Conservation (phyloP, 305 asterid genomes). For the Ilex paraguariensis region DNA sequence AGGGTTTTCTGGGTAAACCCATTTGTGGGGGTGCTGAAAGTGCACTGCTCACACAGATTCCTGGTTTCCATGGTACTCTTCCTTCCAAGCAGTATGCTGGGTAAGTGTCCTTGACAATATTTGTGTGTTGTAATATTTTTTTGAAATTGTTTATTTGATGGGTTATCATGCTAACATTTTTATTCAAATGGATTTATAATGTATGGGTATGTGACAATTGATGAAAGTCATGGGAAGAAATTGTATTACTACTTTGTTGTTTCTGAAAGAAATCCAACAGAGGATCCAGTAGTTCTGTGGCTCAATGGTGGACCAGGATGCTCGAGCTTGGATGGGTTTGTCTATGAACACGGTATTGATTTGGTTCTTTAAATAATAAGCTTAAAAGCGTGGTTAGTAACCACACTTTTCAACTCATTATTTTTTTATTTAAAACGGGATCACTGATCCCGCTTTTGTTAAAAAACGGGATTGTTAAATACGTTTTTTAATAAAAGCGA, state of each 20-base stretch:
- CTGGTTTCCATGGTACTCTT: slow-evolving; percentile 69
- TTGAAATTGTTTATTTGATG: too few relatives aligned
- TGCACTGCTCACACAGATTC: slow-evolving; percentile 49
- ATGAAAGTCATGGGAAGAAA: slow-evolving; percentile 60
- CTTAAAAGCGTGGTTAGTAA: too few relatives aligned
- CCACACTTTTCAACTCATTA: too few relatives aligned
- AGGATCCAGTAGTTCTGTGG: slow-evolving; percentile 91
- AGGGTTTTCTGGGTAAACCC: too few relatives aligned
- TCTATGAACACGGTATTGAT: slow-evolving; percentile 79
- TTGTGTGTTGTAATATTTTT: not conserved
- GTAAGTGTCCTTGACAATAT: slow-evolving; percentile 22
- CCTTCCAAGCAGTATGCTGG: slow-evolving; percentile 91
- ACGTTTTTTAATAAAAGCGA: too few relatives aligned
- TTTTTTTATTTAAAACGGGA: too few relatives aligned
- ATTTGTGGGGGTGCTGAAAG: too few relatives aligned
- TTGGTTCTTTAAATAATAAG: not conserved
- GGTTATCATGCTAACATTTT: too few relatives aligned
- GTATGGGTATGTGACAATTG: slow-evolving; percentile 62
- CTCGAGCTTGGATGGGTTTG: slow-evolving; percentile 96
- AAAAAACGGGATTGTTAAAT: too few relatives aligned
- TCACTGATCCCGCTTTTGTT: too few relatives aligned
- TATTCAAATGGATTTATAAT: too few relatives aligned
- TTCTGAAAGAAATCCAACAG: slow-evolving; percentile 66
- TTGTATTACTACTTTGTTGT: slow-evolving; percentile 78
- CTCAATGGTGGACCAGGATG: slow-evolving; percentile 99